phyloP scores from a whole-genome alignment of 371 early-diverging fungal species.

The Zancudomyces culisetae region DNA sequence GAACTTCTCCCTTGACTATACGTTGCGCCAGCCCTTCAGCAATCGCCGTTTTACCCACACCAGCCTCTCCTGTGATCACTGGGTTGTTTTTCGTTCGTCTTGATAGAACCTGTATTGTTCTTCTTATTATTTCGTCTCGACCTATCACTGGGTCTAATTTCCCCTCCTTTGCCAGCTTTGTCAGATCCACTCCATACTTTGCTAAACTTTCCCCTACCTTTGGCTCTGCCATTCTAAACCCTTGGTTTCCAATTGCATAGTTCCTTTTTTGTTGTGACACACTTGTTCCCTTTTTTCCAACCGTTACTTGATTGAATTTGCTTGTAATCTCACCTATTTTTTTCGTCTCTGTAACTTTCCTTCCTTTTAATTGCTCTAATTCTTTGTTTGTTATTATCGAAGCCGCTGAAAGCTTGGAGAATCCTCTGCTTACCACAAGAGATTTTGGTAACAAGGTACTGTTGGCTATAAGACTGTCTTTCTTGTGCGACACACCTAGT shows the following conservation, averaged over 20 bases:
- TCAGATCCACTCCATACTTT: conserved; percentile 82
- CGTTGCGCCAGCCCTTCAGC: conserved; percentile 93
- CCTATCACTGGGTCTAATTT: conserved; percentile 67
- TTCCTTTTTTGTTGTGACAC: no score
- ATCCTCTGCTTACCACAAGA: no score
- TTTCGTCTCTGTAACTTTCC: no score
- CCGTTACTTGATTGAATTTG: no score
- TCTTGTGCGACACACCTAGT: no score
- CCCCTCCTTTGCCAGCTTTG: conserved; percentile 40
- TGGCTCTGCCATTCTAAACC: conserved; percentile 21
- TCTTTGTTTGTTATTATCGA: no score
- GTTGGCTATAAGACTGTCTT: no score
- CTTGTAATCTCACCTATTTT: no score
- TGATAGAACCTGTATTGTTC: conserved; percentile 53
- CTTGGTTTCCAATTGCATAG: conserved; percentile 22
- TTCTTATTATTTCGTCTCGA: conserved; percentile 55
- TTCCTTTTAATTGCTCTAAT: no score
- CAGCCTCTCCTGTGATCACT: conserved; percentile 79
- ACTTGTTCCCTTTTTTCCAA: no score
- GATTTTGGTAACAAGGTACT: no score
- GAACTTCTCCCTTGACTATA: conserved; percentile 88
- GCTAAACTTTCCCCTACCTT: conserved; percentile 43
- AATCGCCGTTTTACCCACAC: conserved; percentile 91
- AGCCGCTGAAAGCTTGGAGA: no score
- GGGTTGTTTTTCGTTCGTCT: conserved; percentile 84